phyloP scores from a whole-genome alignment of 2,329 filamentous ascomycete species.

The Penicillium sp. region DNA sequence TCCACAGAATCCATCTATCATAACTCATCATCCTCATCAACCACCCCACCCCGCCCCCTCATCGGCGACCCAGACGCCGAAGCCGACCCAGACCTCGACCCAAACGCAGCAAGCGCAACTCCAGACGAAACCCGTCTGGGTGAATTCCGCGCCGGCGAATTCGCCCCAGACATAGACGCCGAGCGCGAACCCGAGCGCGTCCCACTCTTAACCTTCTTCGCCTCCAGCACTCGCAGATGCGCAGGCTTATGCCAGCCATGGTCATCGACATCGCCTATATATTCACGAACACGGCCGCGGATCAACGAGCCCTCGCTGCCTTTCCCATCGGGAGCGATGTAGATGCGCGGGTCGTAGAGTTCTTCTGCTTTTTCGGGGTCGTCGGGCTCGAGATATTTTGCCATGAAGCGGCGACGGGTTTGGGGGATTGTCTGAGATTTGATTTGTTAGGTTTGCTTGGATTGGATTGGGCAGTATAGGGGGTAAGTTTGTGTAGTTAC shows the following conservation, averaged over 20 bases:
- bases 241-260: conserved; percentile 18
- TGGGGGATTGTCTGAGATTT: conserved; percentile 45
- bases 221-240: conserved; percentile 4
- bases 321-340: conserved; percentile 18
- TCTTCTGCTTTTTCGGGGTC: conserved; percentile 28
- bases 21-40: conserved; percentile 1
- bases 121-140: background rate
- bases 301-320: conserved; percentile 18
- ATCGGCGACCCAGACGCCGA: conserved; percentile 5
- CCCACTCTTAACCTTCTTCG: conserved; percentile 5
- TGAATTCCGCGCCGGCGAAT: background rate
- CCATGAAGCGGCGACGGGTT: conserved; percentile 38
- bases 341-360: conserved; percentile 31
- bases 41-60: background rate
- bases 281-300: conserved; percentile 14
- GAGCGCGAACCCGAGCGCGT: background rate
- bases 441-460: conserved; percentile 5
- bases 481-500: background rate
- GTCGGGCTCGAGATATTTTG: conserved; percentile 35
- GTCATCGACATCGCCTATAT: conserved; percentile 16
- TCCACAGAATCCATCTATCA: background rate
- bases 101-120: background rate
- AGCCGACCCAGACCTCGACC: background rate
- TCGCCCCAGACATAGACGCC: background rate
- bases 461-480: background rate